Evolutionary conservation across 2,329 filamentous ascomycete species (phyloP), one percentile per base, ranked within the genome.

Genomic region (Juglanconis oblonga): DNA sequence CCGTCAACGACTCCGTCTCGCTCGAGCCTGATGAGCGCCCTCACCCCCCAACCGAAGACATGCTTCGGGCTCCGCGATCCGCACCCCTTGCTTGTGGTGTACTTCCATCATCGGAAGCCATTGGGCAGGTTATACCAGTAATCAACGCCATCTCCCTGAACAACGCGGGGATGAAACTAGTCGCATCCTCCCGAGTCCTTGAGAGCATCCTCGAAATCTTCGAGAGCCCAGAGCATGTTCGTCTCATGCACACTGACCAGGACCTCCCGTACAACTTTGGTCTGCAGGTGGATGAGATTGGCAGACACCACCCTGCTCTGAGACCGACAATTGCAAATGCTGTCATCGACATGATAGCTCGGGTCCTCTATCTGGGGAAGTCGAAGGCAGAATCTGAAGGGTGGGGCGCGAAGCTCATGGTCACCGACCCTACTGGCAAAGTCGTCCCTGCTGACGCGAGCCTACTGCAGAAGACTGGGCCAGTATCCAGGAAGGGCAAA

Each of bases 191-290:
- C 0, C 82, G 86, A 60, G 93, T 92, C 1, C 81, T 99, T 49
- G 88, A 93, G 59, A 90, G 87, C 66, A 98, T 93, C 71, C 89
- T 99, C 65, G 91, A 97, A 71, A 92, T 98, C n/a, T 99, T 99
- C 66, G 91, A 97, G 73, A 98, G 92, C 66, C 87, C 92, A 2
- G 83, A 87, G 14, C 96, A 99, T 74, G 87, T 99, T 60, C 91
- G 90, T 67, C 89, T 88, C 64, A 87, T 99, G 81, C 87, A 91
- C 64, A 79, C 81, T 42, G 94, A 97, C 65, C 79, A 83, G 5
- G 78, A 81, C 40, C 80, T 96, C 60, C 84, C 93, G 9, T 84
- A 83, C 35, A 85, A 86, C 44, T 83, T 99, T 53, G 95, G 95
- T 10, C 85, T 84, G 32, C 90, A 88, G 45, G 97, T 99, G 69